Percentiles rank a stretch among this genome's conserved stretches.
Conservation (phyloP, 805 yeast species). For the Candida qinlingensis region DNA sequence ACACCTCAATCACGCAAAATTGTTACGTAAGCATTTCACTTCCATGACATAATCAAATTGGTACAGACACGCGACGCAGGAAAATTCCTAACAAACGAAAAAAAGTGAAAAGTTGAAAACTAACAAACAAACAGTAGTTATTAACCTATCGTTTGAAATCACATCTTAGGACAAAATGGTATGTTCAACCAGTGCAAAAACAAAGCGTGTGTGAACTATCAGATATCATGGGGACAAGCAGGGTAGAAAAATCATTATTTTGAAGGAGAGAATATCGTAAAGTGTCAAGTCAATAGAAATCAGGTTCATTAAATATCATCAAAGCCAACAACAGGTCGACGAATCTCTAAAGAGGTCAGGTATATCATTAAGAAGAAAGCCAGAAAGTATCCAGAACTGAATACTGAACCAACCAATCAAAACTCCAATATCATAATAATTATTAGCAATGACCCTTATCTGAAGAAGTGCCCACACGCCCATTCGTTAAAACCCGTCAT, state of each 20-base stretch:
- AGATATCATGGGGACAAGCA: background rate
- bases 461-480: no score
- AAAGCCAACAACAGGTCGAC: no score
- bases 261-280: background rate
- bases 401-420: no score
- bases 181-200: slow-evolving; percentile 1
- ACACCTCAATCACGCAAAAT: background rate
- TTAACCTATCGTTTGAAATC: slow-evolving; percentile 1
- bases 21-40: slow-evolving; percentile 1
- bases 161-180: slow-evolving; percentile 10
- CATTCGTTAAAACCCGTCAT: no score
- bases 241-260: background rate
- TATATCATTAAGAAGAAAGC: no score
- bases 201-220: background rate
- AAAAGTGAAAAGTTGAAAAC: slow-evolving; percentile 10
- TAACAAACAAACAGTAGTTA: background rate
- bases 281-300: background rate
- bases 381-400: no score
- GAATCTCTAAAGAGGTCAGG: no score
- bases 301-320: background rate
- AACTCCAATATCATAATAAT: no score
- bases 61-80: slow-evolving; percentile 6
- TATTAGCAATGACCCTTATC: no score
- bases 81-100: slow-evolving; percentile 2
- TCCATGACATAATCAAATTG: slow-evolving; percentile 1